These are phyloP conservation scores for Citrus australasica DNA, from an alignment of 345 rosid species.

Conservation along the genomic window DNA sequence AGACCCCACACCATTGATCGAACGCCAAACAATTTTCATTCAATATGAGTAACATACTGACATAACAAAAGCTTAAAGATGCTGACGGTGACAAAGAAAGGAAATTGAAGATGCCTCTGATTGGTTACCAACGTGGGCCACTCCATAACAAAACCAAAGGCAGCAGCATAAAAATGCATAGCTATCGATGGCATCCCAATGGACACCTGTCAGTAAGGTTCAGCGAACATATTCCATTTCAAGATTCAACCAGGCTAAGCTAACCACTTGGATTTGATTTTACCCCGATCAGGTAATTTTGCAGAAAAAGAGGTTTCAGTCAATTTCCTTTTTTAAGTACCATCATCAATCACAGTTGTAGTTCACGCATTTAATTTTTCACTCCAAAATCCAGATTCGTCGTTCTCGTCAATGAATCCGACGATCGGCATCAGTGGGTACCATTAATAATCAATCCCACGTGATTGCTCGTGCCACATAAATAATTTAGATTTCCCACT, in stretches of 20 bases:
- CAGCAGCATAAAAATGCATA: not conserved
- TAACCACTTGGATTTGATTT: not conserved
- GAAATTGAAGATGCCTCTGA: not conserved
- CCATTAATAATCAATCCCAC: constrained; percentile 15
- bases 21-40: constrained; percentile 8
- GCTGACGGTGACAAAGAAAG: constrained; percentile 7
- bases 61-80: no score
- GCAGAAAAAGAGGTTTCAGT: constrained; percentile 1
- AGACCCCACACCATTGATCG: constrained; percentile 11
- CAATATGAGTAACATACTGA: not conserved
- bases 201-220: constrained; percentile 21
- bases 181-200: constrained; percentile 10
- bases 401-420: not conserved
- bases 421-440: constrained; percentile 9
- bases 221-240: constrained; percentile 16
- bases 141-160: no score
- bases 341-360: not conserved
- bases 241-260: not conserved
- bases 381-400: not conserved
- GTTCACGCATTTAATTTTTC: constrained; percentile 1
- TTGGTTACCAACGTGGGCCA: constrained; percentile 14
- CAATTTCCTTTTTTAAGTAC: constrained; percentile 3
- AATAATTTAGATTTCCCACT: constrained; percentile 9
- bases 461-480: constrained; percentile 16
- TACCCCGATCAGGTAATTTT: constrained; percentile 15